phyloP scores from a whole-genome alignment of 1,284 basidiomycete genomes.

The Sutorius eximius region DNA sequence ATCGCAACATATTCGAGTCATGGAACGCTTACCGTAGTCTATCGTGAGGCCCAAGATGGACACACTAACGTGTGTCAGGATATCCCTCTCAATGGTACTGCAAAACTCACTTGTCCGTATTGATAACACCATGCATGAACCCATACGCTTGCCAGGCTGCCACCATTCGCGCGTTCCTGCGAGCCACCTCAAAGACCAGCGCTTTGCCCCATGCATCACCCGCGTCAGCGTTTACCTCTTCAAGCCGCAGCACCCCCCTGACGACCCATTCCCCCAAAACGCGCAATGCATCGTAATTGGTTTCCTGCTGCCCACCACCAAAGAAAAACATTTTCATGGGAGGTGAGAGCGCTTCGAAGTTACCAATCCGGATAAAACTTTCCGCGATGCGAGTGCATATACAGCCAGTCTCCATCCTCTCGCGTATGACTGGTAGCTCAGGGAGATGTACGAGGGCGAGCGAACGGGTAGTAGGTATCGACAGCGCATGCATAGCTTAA shows the following conservation, averaged over 20 bases:
- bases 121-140: constrained; percentile 94
- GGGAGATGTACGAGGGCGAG: constrained; percentile 82
- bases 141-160: constrained; percentile 94
- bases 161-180: constrained; percentile 86
- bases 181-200: constrained; percentile 76
- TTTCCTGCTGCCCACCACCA: constrained; percentile 72
- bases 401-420: constrained; percentile 77
- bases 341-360: constrained; percentile 84
- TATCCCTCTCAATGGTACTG: neutral
- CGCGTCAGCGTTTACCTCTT: constrained; percentile 37
- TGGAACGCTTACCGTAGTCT: constrained; percentile 67
- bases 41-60: constrained; percentile 89
- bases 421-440: constrained; percentile 73
- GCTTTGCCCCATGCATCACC: constrained; percentile 66
- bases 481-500: constrained; percentile 82
- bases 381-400: constrained; percentile 85
- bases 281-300: constrained; percentile 72
- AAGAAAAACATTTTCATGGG: constrained; percentile 68
- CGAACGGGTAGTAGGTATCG: constrained; percentile 88
- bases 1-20: neutral
- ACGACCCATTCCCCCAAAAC: constrained; percentile 75
- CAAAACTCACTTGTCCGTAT: constrained; percentile 82
- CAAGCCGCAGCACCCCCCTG: constrained; percentile 55
- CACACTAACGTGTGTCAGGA: constrained; percentile 49
- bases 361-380: constrained; percentile 91